phyloP scores from a whole-genome alignment of 2,329 filamentous ascomycete species.

The Hymenoscyphus scutula region DNA sequence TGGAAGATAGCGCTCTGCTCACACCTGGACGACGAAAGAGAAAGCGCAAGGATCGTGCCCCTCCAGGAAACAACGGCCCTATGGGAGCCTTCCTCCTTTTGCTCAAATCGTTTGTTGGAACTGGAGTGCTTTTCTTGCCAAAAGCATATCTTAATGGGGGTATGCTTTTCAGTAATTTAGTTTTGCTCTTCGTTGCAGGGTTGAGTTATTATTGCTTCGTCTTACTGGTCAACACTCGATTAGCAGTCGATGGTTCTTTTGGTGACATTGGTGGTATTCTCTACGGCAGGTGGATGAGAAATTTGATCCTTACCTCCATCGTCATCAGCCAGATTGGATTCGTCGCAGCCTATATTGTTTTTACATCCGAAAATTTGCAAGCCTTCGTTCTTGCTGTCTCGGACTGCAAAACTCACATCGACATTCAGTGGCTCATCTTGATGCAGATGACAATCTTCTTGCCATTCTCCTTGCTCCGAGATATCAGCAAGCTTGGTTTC shows the following conservation, averaged over 20 bases:
- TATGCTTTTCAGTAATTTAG: slow-evolving; percentile 92
- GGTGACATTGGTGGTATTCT: slow-evolving; percentile 93
- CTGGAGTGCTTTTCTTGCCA: slow-evolving; percentile 88
- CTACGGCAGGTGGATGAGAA: slow-evolving; percentile 87
- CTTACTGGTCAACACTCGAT: slow-evolving; percentile 79
- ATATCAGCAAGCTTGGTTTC: slow-evolving; percentile 96
- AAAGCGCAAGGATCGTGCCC: slow-evolving; percentile 71
- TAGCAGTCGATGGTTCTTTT: slow-evolving; percentile 89
- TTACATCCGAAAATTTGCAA: slow-evolving; percentile 92
- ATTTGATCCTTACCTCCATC: slow-evolving; percentile 83
- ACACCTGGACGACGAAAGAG: slow-evolving; percentile 72
- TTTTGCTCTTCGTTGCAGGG: slow-evolving; percentile 79
- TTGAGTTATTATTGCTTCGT: slow-evolving; percentile 98
- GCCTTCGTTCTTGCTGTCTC: slow-evolving; percentile 92
- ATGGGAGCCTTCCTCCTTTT: slow-evolving; percentile 79
- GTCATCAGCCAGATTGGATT: slow-evolving; percentile 96
- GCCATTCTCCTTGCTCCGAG: slow-evolving; percentile 87
- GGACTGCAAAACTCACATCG: slow-evolving; percentile 79
- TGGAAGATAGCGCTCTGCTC: slow-evolving; percentile 83
- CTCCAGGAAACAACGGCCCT: slow-evolving; percentile 73
- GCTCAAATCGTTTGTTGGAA: slow-evolving; percentile 97
- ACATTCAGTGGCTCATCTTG: slow-evolving; percentile 85
- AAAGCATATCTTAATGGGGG: slow-evolving; percentile 93
- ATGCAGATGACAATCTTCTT: slow-evolving; percentile 96
- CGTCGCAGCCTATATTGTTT: slow-evolving; percentile 92